Percentiles rank a stretch among this genome's conserved stretches.
These are phyloP conservation scores for Colletotrichum sp. DNA, from an alignment of 2,329 filamentous ascomycete genomes.

Conservation along the genomic window DNA sequence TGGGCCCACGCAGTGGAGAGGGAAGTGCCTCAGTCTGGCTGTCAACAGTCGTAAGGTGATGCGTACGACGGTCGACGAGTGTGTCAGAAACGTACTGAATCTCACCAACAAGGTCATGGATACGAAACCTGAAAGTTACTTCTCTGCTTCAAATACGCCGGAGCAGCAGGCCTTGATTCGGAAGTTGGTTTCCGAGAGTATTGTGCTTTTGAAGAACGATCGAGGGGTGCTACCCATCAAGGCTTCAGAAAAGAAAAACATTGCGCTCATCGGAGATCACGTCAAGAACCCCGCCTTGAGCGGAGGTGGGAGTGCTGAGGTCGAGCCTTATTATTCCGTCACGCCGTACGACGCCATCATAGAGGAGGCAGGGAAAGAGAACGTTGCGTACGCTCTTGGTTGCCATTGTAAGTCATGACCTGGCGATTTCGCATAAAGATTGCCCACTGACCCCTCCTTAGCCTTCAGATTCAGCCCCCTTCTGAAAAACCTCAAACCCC, in stretches of 20 bases:
- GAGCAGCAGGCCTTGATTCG: slow-evolving; percentile 67
- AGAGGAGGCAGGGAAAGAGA: slow-evolving; percentile 29
- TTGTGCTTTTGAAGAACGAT: slow-evolving; percentile 79
- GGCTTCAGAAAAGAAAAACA: slow-evolving; percentile 55
- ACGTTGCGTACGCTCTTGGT: slow-evolving; percentile 60
- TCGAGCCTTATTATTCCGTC: slow-evolving; percentile 68
- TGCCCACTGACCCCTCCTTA: not conserved
- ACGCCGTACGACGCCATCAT: slow-evolving; percentile 75
- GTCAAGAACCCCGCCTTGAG: slow-evolving; percentile 27
- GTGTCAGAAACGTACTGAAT: slow-evolving; percentile 61
- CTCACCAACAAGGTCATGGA: slow-evolving; percentile 54
- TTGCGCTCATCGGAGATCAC: slow-evolving; percentile 27
- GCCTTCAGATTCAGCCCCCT: slow-evolving; percentile 22
- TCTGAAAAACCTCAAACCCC: not conserved
- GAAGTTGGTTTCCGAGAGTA: slow-evolving; percentile 69
- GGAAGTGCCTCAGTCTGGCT: slow-evolving; percentile 12
- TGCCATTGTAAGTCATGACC: slow-evolving; percentile 49
- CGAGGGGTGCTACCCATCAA: slow-evolving; percentile 65
- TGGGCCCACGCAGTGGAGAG: slow-evolving; percentile 48
- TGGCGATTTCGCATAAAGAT: not conserved
- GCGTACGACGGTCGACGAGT: slow-evolving; percentile 49
- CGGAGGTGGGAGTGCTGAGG: slow-evolving; percentile 69
- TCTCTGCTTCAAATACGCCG: slow-evolving; percentile 50
- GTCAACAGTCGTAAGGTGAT: slow-evolving; percentile 6
- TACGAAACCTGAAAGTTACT: slow-evolving; percentile 44